A percentile compares a stretch with the other conserved stretches of the same genome.
phyloP scores from a whole-genome alignment of 306 rosid species.

The Casuarina cunninghamiana region DNA sequence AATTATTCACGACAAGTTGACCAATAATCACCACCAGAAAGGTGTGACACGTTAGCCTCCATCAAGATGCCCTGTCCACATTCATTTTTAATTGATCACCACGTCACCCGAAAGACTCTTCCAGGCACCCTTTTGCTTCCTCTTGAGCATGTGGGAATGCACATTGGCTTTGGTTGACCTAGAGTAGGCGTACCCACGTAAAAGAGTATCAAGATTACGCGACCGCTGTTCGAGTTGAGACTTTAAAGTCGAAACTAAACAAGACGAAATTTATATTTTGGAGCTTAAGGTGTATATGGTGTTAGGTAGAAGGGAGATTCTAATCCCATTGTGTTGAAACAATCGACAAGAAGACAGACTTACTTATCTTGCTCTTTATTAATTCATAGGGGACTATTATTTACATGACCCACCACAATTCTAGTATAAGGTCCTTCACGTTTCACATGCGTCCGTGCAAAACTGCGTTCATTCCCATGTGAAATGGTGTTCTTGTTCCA shows the following conservation, averaged over 20 bases:
- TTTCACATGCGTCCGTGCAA: background rate
- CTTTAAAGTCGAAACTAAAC: slow-evolving; percentile 1
- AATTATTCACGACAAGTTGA: slow-evolving; percentile 16
- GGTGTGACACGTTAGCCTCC: slow-evolving; percentile 36
- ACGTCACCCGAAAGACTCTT: slow-evolving; percentile 16
- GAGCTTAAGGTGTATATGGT: background rate
- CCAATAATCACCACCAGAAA: slow-evolving; percentile 23
- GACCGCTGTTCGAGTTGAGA: slow-evolving; percentile 11
- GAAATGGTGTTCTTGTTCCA: background rate
- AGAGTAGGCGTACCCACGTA: slow-evolving; percentile 1
- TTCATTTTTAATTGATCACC: slow-evolving; percentile 24
- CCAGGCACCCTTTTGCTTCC: too few species aligned
- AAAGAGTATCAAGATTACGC: background rate
- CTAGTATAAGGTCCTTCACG: background rate
- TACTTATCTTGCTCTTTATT: background rate
- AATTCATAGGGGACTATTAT: background rate
- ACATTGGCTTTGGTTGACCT: slow-evolving; percentile 33
- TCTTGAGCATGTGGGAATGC: slow-evolving; percentile 13
- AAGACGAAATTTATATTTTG: background rate
- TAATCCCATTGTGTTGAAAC: background rate
- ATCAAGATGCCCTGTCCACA: slow-evolving; percentile 37
- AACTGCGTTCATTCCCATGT: background rate
- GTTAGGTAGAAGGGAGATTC: background rate
- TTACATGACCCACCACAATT: slow-evolving; percentile 21
- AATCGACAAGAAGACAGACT: background rate